Base-by-base conservation (phyloP, 176 grass and related monocot genomes). In the Oryza nivara region DNA sequence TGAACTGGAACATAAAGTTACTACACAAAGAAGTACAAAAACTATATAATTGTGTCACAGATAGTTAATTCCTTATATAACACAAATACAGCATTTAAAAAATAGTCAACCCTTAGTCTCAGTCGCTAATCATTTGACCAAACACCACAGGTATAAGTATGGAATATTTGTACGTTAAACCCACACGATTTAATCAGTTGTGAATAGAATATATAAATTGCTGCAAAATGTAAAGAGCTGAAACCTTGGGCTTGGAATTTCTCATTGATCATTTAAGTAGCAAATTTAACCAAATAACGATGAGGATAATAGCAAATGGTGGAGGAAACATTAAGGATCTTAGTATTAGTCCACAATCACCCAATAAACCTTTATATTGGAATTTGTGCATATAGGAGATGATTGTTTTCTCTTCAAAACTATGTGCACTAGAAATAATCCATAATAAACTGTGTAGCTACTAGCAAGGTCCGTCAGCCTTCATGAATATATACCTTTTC, bases 1-100 rank as follows among this genome's bases (percentile, higher is more conserved):
- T 78, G 47, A 73, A 45, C 54, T 79, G 22, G 22, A 58, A 87
- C 74, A 48, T 81, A 13, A 22, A n/a, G 26, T 32, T 79, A 30
- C 67, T 67, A 65, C 34, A 34, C 7, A 79, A 15, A 66, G 12
- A 34, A 22, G 16, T 43, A 72, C 8, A 49, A 52, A 43, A 88
- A 23, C 6, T 41, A 14, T 69, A 82, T 47, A 60, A 69, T 7
- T 9, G n/a, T 70, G 69, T 48, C 3, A 70, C 51, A 61, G 5
- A 23, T 19, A 79, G 11, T 74, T 67, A 36, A 63, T n/a, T 82
- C 28, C 20, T 51, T 15, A 71, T 46, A 52, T 77, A 36, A 76
- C 9, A 75, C 14, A 78, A 77, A 25, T 72, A 43, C 1, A 23
- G 35, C 64, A 72, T 3, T 72, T 9, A 88, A 70, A 70, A 56